Evolutionary conservation across 768 basidiomycete genomes (phyloP), one percentile per base, ranked within the genome.

Genomic region (Hemileccinum rubropunctum): DNA sequence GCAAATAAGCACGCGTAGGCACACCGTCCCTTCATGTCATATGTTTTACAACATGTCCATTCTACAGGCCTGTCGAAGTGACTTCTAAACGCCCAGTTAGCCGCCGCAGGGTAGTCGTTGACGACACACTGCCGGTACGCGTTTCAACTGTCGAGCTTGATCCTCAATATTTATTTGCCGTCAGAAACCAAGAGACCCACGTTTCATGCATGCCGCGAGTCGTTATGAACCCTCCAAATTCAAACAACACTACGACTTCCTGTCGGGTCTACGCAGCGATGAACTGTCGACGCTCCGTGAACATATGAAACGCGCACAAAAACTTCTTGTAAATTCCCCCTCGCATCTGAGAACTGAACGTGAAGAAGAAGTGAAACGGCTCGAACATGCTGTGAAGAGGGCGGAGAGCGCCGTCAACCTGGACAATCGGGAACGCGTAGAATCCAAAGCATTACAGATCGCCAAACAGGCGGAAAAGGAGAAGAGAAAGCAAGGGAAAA

Each of bases 1-100:
- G 65, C 77, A 6, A 81, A 79, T 63, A 97, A 98, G 62, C 86
- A 95, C 70, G 91, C 95, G 94, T 95, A 69, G 54, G 91, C 77
- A 21, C 13, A 23, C 38, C 13, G 20, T 4, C 26, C n/a, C 13
- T 33, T 27, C 32, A 52, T 34, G 35, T n/a, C 14, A 41, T 13
- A 7, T 35, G 11, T 28, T 18, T 49, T 39, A 20, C 35, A 23
- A 43, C 56, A 51, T 18, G 51, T 21, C 35, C 21, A 6, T 17
- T 37, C 21, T 39, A 26, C 44, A 95, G 94, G 1, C 94, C 94
- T 1, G 76, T 73, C 28, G 91, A 92, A 58, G 74, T 90, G 45
- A 86, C 88, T 14, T 91, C 93, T 0, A 97, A 94, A 67, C 80
- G 78, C 58, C 91, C 90, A 1, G 89, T 95, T 14, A 81, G 85